Evolutionary conservation across 495 filamentous ascomycete genomes (phyloP).

Genomic region (Bathelium albidoporum): DNA sequence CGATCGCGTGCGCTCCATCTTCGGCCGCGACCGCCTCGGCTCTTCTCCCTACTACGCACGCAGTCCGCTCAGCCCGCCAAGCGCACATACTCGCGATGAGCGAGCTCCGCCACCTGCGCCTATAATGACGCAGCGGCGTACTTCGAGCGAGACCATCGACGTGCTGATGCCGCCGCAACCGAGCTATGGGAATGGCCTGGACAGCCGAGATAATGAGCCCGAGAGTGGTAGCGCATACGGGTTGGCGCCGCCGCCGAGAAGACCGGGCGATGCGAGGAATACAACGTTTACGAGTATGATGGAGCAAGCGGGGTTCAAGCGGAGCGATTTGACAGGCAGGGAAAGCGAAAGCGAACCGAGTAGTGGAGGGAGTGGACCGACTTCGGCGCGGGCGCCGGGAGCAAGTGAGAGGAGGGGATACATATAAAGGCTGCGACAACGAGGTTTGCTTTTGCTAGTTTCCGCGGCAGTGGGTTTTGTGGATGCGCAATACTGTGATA

Average conservation of each 20-base stretch:
- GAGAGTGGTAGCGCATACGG: too few relatives aligned
- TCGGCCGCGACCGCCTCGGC: neutral
- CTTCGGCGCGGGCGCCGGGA: slow-evolving; percentile 3
- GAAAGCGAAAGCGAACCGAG: neutral
- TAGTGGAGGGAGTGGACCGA: neutral
- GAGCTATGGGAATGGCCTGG: slow-evolving; percentile 2
- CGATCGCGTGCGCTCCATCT: slow-evolving; percentile 2
- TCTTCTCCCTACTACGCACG: too few relatives aligned
- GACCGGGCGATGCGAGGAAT: slow-evolving; percentile 23
- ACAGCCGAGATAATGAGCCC: too few relatives aligned
- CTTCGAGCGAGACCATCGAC: slow-evolving; percentile 26
- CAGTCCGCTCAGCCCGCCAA: slow-evolving; percentile 8
- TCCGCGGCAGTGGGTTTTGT: too few relatives aligned
- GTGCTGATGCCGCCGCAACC: slow-evolving; percentile 29
- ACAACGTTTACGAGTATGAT: slow-evolving; percentile 62
- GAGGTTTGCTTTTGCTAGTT: too few relatives aligned
- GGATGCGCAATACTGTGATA: too few relatives aligned
- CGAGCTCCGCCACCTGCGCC: neutral
- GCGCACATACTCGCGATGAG: neutral
- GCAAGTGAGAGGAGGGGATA: neutral
- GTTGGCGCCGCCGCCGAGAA: slow-evolving; percentile 5
- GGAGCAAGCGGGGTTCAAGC: slow-evolving; percentile 43
- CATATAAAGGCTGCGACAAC: neutral
- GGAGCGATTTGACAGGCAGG: slow-evolving; percentile 15
- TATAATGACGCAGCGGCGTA: slow-evolving; percentile 11